Base-by-base conservation (phyloP, 495 filamentous ascomycete species). In the Penicillium herquei region DNA sequence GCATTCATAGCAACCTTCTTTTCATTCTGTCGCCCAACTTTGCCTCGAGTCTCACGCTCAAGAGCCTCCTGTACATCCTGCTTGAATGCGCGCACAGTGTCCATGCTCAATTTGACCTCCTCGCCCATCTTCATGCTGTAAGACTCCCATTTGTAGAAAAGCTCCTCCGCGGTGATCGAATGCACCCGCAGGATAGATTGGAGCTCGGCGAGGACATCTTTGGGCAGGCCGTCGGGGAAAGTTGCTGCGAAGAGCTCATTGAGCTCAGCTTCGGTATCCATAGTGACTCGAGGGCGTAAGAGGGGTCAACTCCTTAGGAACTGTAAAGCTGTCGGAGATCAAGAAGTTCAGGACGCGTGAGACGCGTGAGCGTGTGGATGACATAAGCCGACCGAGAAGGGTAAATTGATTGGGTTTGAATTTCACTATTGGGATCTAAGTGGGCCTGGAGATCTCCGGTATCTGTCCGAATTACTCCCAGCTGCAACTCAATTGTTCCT, bases 81-180 rank as follows among this genome's bases (percentile, higher is more conserved):
- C 69, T 95, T 96, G 58, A 98, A 89, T 40, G 82, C 79, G 51
- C 85, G 77, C 39, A 88, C 80, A 1, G 81, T 89, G 14, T 86
- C 80, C 26, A 92, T 67, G 55, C 84, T 81, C 52, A 92, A 66
- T 49, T 82, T 89, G 40, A 82, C 85, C 57, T 91, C 86, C 17
- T 92, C 88, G 6, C 84, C 84, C 89, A 97, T 94, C 74, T 92
- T 96, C 61, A 98, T 87, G 66, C 85, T 88, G 77, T 96, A 98
- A 0, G 90, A 90, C 64, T 98, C 93, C 94, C 94, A 98, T 81
- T 97, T 96, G 82, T 86, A 97, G 68, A 88, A 96, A 14, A 97
- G 78, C 62, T 98, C 93, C 65, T 96, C 82, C 26, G 82, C 77
- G 31, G 81, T 76, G 52, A 96, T 80, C 16, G 81, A 79, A 70